Conservation (phyloP, 2,329 filamentous ascomycete genomes). For the Exophiala dermatitidis region DNA sequence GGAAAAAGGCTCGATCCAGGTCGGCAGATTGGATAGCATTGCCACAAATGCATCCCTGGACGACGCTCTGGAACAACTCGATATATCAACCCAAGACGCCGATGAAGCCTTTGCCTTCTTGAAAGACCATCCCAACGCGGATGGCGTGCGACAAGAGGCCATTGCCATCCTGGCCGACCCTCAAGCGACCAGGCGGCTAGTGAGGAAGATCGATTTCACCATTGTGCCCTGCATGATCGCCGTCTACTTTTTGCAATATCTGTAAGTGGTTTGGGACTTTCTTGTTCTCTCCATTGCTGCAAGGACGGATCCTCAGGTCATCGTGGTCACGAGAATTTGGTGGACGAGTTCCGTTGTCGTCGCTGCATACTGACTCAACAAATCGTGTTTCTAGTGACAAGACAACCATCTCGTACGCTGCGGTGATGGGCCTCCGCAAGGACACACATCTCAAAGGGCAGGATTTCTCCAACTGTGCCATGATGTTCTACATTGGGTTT, state of each 20-base stretch:
- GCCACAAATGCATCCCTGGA: constrained; percentile 6
- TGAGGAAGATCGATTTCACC: constrained; percentile 31
- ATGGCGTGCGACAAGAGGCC: constrained; percentile 17
- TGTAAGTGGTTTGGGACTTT: constrained; percentile 26
- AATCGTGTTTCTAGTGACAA: constrained; percentile 15
- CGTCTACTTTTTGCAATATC: constrained; percentile 31
- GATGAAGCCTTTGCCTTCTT: constrained; percentile 23
- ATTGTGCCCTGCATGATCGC: constrained; percentile 33
- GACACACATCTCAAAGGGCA: constrained; percentile 42
- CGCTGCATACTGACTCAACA: background rate
- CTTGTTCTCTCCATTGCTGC: background rate
- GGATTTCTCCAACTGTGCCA: constrained; percentile 50
- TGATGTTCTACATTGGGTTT: constrained; percentile 50
- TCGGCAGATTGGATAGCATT: background rate
- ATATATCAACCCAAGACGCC: constrained; percentile 17
- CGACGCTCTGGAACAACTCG: constrained; percentile 12
- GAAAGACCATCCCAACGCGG: constrained; percentile 18
- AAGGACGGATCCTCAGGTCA: no score
- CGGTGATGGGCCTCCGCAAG: constrained; percentile 50
- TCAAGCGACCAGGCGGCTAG: constrained; percentile 18
- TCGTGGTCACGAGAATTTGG: no score
- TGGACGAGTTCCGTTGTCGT: background rate
- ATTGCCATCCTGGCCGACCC: constrained; percentile 18
- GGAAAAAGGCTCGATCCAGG: background rate
- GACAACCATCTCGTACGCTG: constrained; percentile 45